Base-by-base conservation (phyloP, 2,329 filamentous ascomycete genomes). In the Pseudonectria buxi region DNA sequence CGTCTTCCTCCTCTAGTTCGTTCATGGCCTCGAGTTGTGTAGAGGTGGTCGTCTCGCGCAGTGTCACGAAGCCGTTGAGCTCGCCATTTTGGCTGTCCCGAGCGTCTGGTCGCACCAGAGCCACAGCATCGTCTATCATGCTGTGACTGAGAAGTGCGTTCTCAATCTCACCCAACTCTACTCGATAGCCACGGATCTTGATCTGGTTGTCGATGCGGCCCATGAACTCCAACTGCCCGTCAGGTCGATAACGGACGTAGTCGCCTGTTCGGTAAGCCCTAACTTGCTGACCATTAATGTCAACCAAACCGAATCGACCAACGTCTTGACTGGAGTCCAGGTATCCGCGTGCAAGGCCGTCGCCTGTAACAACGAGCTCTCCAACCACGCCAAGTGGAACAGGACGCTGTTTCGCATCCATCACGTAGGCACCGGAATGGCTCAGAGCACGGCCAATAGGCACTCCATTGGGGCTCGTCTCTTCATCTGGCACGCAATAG, bases 181-280 rank as follows among this genome's bases (percentile, higher is more conserved):
- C 27, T 1, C 56, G 50, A 9, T 58, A 45, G 6, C 56, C 55
- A 26, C 52, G 40, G 7, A 58, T 47, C 38, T 57, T 57, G 35
- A 55, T 33, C 14, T 57, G 54, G 4, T 31, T 26, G 15, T 57
- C 54, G 4, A 50, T 48, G 3, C 54, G 49, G 0, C 53, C 53
- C 10, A 55, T 41, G 36, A 53, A 55, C 27, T 55, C 53, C 2
- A 57, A 18, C 5, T 46, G 32, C 2, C 46, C 46, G 29, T 56
- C 53, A 1, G 44, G 45, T 0, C 51, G 30, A 33, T 33, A 46
- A 2, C 52, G 47, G 2, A 41, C 49, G 7, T 32, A 36, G 27
- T 57, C 54, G 3, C 53, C 54, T 0, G 54, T 56, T 2, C 47
- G 36, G 27, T 57, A 57, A 0, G 47, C 53, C 6, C 40, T 18